Evolutionary conservation across 169 alveolate species (phyloP).

Genomic region (Plasmodium vinckei): DNA sequence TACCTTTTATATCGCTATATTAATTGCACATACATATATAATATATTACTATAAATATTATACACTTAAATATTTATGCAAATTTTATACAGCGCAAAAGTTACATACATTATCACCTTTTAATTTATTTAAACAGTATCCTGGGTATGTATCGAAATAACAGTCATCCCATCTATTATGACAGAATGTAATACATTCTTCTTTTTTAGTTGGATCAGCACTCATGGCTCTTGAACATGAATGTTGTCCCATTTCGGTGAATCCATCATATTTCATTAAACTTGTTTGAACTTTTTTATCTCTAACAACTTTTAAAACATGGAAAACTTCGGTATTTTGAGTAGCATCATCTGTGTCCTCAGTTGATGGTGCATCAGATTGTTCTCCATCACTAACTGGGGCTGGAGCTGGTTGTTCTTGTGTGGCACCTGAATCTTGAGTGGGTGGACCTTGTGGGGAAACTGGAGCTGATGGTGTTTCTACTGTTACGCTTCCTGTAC

Average conservation of each 20-base stretch:
- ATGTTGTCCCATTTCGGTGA: neutral
- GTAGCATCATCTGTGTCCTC: neutral
- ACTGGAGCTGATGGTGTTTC: neutral
- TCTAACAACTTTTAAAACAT: neutral
- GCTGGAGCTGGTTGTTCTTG: neutral
- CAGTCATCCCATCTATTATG: neutral
- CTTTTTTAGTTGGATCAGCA: neutral
- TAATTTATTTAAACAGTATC: conserved; percentile 16
- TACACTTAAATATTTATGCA: neutral
- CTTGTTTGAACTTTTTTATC: neutral
- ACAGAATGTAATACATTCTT: conserved; percentile 6
- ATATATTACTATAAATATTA: neutral
- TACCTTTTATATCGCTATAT: neutral
- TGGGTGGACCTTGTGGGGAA: neutral
- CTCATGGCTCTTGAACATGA: conserved; percentile 3
- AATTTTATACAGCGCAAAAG: conserved; percentile 8
- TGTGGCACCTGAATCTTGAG: neutral
- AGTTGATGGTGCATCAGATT: neutral
- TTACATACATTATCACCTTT: conserved; percentile 1
- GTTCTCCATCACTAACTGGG: neutral
- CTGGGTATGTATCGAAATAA: neutral
- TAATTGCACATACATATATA: neutral
- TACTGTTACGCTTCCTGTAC: too few species aligned
- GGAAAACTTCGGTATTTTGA: neutral
- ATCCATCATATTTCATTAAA: neutral